Evolutionary conservation across 2,329 filamentous ascomycete genomes (phyloP).

Genomic region (Sarocladium kiliense): DNA sequence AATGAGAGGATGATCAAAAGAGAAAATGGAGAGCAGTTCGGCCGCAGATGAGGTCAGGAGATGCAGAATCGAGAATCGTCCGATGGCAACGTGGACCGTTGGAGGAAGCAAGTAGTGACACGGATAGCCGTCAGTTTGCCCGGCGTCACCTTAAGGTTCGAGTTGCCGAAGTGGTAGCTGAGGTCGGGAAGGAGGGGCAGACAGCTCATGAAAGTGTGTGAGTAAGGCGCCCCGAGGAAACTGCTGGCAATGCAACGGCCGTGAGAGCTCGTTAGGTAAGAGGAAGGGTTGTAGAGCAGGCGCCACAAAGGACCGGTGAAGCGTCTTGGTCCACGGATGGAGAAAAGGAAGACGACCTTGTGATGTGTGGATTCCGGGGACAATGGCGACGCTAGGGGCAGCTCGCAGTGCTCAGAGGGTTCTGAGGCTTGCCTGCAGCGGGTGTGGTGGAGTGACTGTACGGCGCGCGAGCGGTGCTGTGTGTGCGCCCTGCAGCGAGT

Average conservation of each 20-base stretch:
- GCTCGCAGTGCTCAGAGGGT: not conserved
- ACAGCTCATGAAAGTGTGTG: not conserved
- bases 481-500: not conserved
- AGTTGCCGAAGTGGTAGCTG: slow-evolving; percentile 3
- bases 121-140: not conserved
- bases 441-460: not conserved
- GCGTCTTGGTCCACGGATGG: not conserved
- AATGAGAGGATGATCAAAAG: not conserved
- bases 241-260: not conserved
- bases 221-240: slow-evolving; percentile 1
- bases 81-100: not conserved
- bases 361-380: slow-evolving; percentile 8
- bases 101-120: not conserved
- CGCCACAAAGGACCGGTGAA: slow-evolving; percentile 6
- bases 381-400: not conserved
- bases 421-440: not conserved
- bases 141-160: slow-evolving; percentile 5
- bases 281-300: slow-evolving; percentile 7
- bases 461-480: not conserved
- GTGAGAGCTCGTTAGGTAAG: slow-evolving; percentile 5
- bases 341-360: slow-evolving; percentile 6
- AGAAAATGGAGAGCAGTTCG: not conserved
- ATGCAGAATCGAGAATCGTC: slow-evolving; percentile 1
- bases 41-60: not conserved
- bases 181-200: not conserved